Evolutionary conservation across 306 rosid genomes (phyloP).

Genomic region (Rosa multiflora): DNA sequence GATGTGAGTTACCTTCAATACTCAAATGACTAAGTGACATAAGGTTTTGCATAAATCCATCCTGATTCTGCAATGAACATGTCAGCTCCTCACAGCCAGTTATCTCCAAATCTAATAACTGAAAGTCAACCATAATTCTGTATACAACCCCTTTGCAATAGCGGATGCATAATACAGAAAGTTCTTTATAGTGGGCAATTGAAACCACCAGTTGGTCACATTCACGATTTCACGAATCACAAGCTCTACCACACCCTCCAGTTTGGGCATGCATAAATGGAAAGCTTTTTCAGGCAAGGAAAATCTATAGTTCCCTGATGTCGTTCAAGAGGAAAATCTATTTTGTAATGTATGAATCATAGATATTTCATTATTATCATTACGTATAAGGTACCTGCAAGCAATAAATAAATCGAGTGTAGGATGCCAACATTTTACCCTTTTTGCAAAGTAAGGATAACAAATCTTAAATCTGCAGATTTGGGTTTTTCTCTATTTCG

Average conservation of each 20-base stretch:
- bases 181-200: neutral
- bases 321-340: neutral
- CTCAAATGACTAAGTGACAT: neutral
- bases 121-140: neutral
- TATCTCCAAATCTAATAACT: neutral
- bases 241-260: neutral
- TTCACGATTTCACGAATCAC: neutral
- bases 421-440: too few species aligned
- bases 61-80: neutral
- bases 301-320: neutral
- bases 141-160: neutral
- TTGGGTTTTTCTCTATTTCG: too few species aligned
- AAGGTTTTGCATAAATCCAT: neutral
- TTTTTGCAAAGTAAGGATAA: too few species aligned
- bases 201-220: constrained; percentile 5
- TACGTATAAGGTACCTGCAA: too few species aligned
- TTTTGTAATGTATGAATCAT: too few species aligned
- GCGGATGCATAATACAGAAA: neutral
- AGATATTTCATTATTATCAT: too few species aligned
- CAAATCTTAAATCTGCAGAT: too few species aligned
- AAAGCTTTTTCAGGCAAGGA: constrained; percentile 4
- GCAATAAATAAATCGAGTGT: too few species aligned
- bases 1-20: neutral
- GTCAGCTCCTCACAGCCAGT: neutral
- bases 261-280: neutral